Conservation (phyloP, 768 basidiomycete species). For the Naganishia kalamii region DNA sequence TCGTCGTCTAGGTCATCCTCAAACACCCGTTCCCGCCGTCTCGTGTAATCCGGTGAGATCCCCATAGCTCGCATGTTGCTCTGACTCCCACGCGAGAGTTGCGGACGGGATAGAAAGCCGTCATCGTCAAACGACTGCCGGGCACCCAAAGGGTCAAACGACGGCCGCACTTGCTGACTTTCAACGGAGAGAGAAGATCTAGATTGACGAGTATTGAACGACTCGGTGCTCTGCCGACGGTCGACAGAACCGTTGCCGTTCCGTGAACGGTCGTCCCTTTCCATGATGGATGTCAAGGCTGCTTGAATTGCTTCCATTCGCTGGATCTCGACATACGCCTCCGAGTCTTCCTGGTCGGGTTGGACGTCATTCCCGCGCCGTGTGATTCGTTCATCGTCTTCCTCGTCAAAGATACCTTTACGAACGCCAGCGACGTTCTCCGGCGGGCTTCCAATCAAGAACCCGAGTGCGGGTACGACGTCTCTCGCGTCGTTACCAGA, state of each 20-base stretch:
- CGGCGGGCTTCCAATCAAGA: slow-evolving; percentile 28
- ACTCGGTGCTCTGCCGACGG: not conserved
- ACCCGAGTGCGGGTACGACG: slow-evolving; percentile 25
- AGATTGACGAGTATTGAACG: not conserved
- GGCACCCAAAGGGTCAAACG: not conserved
- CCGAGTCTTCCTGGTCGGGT: slow-evolving; percentile 28
- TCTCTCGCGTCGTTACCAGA: not conserved
- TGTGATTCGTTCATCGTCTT: slow-evolving; percentile 53
- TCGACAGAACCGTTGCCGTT: not conserved
- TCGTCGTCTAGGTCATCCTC: slow-evolving; percentile 19
- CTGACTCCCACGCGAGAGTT: not conserved
- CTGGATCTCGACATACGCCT: slow-evolving; percentile 64
- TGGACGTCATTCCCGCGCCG: slow-evolving; percentile 21
- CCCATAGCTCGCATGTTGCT: not conserved
- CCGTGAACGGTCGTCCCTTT: slow-evolving; percentile 56
- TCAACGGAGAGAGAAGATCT: not conserved
- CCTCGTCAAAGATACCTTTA: slow-evolving; percentile 65
- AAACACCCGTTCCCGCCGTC: slow-evolving; percentile 19
- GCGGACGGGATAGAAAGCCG: not conserved
- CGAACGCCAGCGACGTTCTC: not conserved
- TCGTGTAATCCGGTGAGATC: not conserved
- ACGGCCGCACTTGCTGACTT: not conserved
- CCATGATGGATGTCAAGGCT: slow-evolving; percentile 91
- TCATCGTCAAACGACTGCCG: slow-evolving; percentile 2
- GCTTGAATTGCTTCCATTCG: slow-evolving; percentile 95